Evolutionary conservation across 257 asterid genomes (phyloP), one percentile per base, ranked within the genome.

Genomic region (Scutellaria galericulata): DNA sequence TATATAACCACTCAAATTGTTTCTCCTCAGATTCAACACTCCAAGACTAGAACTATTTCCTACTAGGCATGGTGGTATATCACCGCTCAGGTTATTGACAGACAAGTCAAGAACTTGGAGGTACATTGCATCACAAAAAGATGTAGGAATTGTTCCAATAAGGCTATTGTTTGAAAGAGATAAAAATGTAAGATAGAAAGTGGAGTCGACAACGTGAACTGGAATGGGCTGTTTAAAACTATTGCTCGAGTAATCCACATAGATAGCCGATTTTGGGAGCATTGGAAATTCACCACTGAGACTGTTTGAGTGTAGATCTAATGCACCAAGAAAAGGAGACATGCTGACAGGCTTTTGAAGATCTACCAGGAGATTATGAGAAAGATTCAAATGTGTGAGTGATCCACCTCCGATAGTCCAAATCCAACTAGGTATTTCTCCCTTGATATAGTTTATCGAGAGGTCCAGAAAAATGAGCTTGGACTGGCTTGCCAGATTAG

Each of bases 401-500:
- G 0, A 0, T 72, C 81, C 81, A 52, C 5, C 39, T 41, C 77
- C 82, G 4, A 81, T 39, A 24, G 41, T 37, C 92, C 95, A 86
- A 44, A 88, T 76, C 95, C 92, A 88, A 31, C 68, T 81, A 9
- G 91, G 89, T 20, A 86, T 57, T 65, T 78, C 74, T 12, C 89
- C 95, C 7, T 0, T 0, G 2, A 88, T 78, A 58, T 39, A 63
- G 60, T 88, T 84, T 56, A 24, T 70, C 0, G 95, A 88, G 14
- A 88, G 87, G 83, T 89, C 93, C 65, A 89, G 65, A 2, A 68
- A 20, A 1, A 5, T 1, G 53, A 87, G 0, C 1, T 11, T 64
- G 7, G 73, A 22, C 22, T 77, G 82, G 35, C 72, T 78, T 41
- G 55, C 53, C 35, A 84, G 54, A 15, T 81, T 51, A 0, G 91